A percentile compares a stretch with the other conserved stretches of the same genome.
Conservation (phyloP, 2,329 filamentous ascomycete genomes). For the Pseudogymnoascus sp. region DNA sequence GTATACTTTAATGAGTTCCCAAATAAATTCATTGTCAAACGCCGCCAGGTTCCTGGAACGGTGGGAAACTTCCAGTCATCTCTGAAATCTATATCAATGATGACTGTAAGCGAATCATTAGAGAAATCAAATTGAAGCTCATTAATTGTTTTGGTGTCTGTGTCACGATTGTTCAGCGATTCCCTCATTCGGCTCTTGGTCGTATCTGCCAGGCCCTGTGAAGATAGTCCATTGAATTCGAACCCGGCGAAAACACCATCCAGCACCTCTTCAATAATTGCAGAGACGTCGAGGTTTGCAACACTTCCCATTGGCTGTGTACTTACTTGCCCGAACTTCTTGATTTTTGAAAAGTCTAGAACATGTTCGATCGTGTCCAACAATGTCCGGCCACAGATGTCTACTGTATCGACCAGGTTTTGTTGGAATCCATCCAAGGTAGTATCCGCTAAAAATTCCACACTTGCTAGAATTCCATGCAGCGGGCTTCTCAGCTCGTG, state of each 20-base stretch:
- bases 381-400: conserved; percentile 42
- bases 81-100: conserved; percentile 32
- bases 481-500: conserved; percentile 24
- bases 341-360: conserved; percentile 47
- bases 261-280: conserved; percentile 29
- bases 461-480: conserved; percentile 44
- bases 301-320: conserved; percentile 18
- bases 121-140: conserved; percentile 21
- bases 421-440: conserved; percentile 36
- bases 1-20: conserved; percentile 56
- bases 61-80: conserved; percentile 25
- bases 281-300: conserved; percentile 26
- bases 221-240: conserved; percentile 23
- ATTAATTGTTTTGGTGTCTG: conserved; percentile 4
- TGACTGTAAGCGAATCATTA: conserved; percentile 32
- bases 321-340: conserved; percentile 27
- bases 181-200: conserved; percentile 13
- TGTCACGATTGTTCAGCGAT: not conserved
- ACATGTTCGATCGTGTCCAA: conserved; percentile 46
- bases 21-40: conserved; percentile 50
- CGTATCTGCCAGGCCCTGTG: conserved; percentile 20
- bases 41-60: conserved; percentile 20
- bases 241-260: conserved; percentile 30
- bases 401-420: conserved; percentile 39
- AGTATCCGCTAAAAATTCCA: conserved; percentile 44